Evolutionary conservation across 1,284 basidiomycete species (phyloP), one percentile per base, ranked within the genome.

Genomic region (Schizophyllum commune): DNA sequence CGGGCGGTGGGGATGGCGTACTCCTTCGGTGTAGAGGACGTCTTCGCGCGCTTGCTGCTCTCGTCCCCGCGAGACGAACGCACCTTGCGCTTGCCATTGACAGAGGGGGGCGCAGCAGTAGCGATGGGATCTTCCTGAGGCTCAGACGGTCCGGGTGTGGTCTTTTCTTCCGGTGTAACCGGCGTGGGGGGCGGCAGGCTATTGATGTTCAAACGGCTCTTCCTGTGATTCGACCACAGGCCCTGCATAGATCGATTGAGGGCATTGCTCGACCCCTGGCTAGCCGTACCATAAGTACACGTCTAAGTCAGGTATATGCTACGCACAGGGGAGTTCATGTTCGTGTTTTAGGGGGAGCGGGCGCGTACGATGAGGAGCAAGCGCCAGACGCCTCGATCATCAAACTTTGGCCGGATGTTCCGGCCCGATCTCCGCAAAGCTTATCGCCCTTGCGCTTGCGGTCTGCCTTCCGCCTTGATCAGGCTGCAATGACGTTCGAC

Each of bases 231-330:
- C 0, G 85, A 83, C 89, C 89, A 91, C 32, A 89, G 77, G 20
- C 83, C 84, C 72, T 89, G 88, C 85, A 90, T 88, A 20, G 88
- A 89, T 60, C 79, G 79, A 72, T 91, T 91, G 65, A 91, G 75
- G 17, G 82, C 72, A 75, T 90, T 90, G 34, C 13, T 39, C 65
- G 85, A 80, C 61, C 81, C 83, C 88, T 89, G 68, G 73, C 83
- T 86, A 74, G 34, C 34, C 34, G 34, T 39, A 13, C 13, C 34
- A 13, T 39, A 39, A 39, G 34, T 39, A 39, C 34, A 13, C 34
- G 13, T 39, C 6, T 39, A 7, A 6, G 13, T 13, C 13, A 13
- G 34, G 13, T 6, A 39, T 39, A 6, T 39, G 34, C 34, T 13
- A 39, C 34, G 34, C 34, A 39, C 34, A 6, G 34, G 34, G 34